Base-by-base conservation (phyloP, 345 rosid species). In the Aethionema arabicum region DNA sequence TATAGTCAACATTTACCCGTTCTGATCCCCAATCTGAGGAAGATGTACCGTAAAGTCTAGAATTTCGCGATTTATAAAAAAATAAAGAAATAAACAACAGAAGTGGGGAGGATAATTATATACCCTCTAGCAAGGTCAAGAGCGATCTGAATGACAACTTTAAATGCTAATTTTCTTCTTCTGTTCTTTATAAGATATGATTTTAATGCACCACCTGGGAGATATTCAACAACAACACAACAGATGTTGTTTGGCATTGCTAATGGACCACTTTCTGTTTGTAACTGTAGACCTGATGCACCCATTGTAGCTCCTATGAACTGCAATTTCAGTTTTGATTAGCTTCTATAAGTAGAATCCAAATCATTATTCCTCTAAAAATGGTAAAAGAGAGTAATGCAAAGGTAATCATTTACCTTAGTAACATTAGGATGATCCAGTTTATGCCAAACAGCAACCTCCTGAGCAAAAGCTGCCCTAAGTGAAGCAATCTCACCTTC, bases 121-220 rank as follows among this genome's bases (percentile, higher is more conserved):
- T 80, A 90, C 97, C 99, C 99, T 79, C 95, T 82, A 33, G 99
- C 99, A 55, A 93, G 91, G 78, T 93, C 97, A 73, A 93, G 96
- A 12, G 95, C 95, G 65, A 93, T 75, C 80, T 93, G 97, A 40
- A 82, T 76, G 40, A 93, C 99, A 62, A 93, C 86, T 77, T 90
- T 93, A 79, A 93, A 93, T 15, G 90, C 85, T 54, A 93, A 70
- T 73, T 93, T 93, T 74, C 89, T 84, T 74, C 99, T 82, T 57
- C 90, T 73, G 77, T 86, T 87, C 80, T 88, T 93, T 67, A 93
- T 93, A 44, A 93, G 83, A 77, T 73, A 93, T 43, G 87, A 77
- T 54, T 93, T 93, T 67, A 93, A 78, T 47, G 90, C 80, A 72
- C 97, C 99, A 8, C 99, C 99, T 4, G 89, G 87, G 58, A 90